Conservation (phyloP, 208 protist species). For the Phytomonas francai region DNA sequence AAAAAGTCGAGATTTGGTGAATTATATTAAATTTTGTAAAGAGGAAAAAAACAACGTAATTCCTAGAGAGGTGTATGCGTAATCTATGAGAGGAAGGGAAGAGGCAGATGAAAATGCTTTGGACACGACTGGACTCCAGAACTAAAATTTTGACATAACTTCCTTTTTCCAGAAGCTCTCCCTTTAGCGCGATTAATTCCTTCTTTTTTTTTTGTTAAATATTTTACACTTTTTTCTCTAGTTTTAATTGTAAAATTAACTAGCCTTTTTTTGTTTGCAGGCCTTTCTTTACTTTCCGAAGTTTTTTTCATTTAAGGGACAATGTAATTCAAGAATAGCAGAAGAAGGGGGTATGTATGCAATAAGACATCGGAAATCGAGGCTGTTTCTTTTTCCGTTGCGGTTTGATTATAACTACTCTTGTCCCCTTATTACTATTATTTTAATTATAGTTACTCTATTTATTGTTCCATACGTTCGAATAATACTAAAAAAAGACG, state of each 20-base stretch:
- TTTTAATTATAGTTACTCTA: constrained; percentile 1
- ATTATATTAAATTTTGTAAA: background rate
- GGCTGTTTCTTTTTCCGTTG: constrained; percentile 11
- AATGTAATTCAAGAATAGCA: background rate
- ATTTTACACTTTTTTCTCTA: background rate
- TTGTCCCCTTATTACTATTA: constrained; percentile 11
- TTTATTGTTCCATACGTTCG: constrained; percentile 5
- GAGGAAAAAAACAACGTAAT: background rate
- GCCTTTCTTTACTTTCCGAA: background rate
- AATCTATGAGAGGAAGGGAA: background rate
- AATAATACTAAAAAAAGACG: background rate
- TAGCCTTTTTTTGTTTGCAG: background rate
- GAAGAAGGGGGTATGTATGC: background rate
- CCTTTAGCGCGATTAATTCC: background rate
- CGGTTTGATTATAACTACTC: background rate
- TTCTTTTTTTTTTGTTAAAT: background rate
- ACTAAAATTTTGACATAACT: background rate
- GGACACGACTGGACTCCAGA: background rate
- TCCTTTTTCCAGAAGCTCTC: background rate
- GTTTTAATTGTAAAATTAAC: background rate
- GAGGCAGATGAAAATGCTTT: background rate
- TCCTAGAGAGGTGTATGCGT: background rate
- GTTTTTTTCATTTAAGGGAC: background rate
- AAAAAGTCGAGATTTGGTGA: background rate
- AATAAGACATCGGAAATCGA: background rate